A percentile compares a stretch with the other conserved stretches of the same genome.
Evolutionary conservation across 2,329 filamentous ascomycete genomes (phyloP).

Genomic region (Cytospora schulzeri): DNA sequence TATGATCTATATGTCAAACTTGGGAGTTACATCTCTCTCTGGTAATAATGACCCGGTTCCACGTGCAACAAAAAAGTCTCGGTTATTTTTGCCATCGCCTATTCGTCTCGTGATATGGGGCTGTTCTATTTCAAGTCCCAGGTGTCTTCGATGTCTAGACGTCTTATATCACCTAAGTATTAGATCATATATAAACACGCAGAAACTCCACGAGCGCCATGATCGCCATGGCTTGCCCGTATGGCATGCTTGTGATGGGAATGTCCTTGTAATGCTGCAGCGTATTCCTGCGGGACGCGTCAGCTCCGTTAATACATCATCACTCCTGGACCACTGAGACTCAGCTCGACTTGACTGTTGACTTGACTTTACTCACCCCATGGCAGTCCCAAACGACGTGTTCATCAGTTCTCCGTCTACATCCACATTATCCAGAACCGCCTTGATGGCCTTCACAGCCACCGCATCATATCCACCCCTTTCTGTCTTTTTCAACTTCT

Average conservation of each 20-base stretch:
- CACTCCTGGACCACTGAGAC: neutral
- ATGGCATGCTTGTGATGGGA: slow-evolving; percentile 77
- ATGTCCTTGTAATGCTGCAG: slow-evolving; percentile 80
- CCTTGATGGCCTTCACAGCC: slow-evolving; percentile 67
- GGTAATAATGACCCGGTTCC: neutral
- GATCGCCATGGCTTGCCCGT: slow-evolving; percentile 83
- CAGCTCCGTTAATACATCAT: neutral
- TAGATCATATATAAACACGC: slow-evolving; percentile 52
- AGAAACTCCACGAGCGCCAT: slow-evolving; percentile 78
- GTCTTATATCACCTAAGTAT: too few relatives aligned
- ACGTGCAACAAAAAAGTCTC: too few relatives aligned
- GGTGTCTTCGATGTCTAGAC: too few relatives aligned
- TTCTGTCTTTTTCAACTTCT: slow-evolving; percentile 11
- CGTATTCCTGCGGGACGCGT: slow-evolving; percentile 41
- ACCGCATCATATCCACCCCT: slow-evolving; percentile 51
- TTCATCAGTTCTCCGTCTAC: slow-evolving; percentile 69
- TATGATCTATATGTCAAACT: too few relatives aligned
- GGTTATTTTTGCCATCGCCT: neutral
- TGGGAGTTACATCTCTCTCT: too few relatives aligned
- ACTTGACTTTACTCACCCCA: slow-evolving; percentile 52
- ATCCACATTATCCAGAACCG: slow-evolving; percentile 67
- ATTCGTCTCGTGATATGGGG: neutral
- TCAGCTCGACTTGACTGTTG: neutral
- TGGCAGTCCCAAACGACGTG: slow-evolving; percentile 77
- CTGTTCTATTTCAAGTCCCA: neutral